phyloP scores from a whole-genome alignment of 169 alveolate genomes.

The Plasmodium gonderi region DNA sequence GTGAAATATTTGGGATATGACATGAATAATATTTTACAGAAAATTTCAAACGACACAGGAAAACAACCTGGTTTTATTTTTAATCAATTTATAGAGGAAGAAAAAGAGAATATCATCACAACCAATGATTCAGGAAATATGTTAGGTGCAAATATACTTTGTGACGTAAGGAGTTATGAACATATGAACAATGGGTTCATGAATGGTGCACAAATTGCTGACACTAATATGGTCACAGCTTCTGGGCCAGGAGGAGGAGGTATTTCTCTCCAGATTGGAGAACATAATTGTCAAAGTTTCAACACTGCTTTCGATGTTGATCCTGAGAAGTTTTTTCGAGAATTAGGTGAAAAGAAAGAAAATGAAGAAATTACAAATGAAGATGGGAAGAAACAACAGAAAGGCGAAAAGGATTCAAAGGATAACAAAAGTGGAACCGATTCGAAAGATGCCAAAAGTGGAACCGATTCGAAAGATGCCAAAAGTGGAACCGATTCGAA shows the following conservation, averaged over 20 bases:
- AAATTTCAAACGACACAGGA: slow-evolving; percentile 12
- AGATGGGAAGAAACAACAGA: slow-evolving; percentile 4
- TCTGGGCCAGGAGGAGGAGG: background rate
- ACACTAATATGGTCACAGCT: background rate
- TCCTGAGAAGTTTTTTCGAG: slow-evolving; percentile 82
- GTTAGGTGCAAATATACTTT: background rate
- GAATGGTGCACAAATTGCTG: background rate
- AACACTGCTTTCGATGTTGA: slow-evolving; percentile 50
- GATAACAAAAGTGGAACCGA: background rate
- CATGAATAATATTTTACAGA: slow-evolving; percentile 18
- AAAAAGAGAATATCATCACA: background rate
- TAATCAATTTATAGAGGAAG: background rate
- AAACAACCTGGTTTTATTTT: slow-evolving; percentile 73
- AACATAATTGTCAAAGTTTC: background rate
- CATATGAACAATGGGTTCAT: background rate
- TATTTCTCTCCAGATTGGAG: background rate
- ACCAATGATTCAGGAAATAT: background rate
- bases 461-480: background rate
- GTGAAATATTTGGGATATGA: slow-evolving; percentile 69
- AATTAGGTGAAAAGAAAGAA: slow-evolving; percentile 77
- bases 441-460: background rate
- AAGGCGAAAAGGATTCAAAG: background rate
- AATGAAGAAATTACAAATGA: slow-evolving; percentile 28
- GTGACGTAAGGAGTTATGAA: background rate
- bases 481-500: background rate